Conservation (phyloP, 352 stramenopile genomes). For the Phytophthora boehmeriae region DNA sequence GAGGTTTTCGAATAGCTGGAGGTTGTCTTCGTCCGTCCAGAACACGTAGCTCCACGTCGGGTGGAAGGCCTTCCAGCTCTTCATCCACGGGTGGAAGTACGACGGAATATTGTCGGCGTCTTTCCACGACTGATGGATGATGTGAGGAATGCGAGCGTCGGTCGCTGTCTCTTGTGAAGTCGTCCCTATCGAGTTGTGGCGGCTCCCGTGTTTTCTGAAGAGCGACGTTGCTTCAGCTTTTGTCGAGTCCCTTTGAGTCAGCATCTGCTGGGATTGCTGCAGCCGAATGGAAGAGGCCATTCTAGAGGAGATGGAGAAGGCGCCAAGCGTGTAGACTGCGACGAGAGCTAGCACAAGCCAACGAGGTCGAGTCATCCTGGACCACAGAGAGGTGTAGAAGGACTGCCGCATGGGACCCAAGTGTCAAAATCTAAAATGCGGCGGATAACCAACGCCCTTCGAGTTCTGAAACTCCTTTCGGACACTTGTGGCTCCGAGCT, state of each 20-base stretch:
- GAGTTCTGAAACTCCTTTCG: too few species aligned
- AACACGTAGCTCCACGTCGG: constrained; percentile 62
- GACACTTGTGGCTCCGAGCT: constrained; percentile 58
- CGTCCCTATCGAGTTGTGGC: neutral
- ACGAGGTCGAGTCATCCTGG: too few species aligned
- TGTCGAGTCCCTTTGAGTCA: neutral
- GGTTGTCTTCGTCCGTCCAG: constrained; percentile 62
- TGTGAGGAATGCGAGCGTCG: constrained; percentile 35
- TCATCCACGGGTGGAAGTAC: constrained; percentile 65
- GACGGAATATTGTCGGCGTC: constrained; percentile 40
- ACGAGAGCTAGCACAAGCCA: too few species aligned
- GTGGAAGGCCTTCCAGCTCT: constrained; percentile 47
- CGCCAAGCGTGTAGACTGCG: constrained; percentile 10
- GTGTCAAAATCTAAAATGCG: too few species aligned
- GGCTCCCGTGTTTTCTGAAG: neutral
- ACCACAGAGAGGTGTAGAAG: too few species aligned
- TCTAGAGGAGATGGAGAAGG: constrained; percentile 19
- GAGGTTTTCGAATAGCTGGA: constrained; percentile 49
- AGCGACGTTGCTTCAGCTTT: neutral
- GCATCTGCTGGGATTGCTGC: neutral
- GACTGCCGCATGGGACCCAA: too few species aligned
- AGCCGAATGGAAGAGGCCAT: constrained; percentile 8
- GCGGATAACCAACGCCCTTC: too few species aligned
- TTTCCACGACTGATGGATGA: constrained; percentile 74
- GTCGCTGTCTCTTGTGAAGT: neutral